Conservation (phyloP, 129 eudicot genomes). For the Heracleum sosnowskyi region DNA sequence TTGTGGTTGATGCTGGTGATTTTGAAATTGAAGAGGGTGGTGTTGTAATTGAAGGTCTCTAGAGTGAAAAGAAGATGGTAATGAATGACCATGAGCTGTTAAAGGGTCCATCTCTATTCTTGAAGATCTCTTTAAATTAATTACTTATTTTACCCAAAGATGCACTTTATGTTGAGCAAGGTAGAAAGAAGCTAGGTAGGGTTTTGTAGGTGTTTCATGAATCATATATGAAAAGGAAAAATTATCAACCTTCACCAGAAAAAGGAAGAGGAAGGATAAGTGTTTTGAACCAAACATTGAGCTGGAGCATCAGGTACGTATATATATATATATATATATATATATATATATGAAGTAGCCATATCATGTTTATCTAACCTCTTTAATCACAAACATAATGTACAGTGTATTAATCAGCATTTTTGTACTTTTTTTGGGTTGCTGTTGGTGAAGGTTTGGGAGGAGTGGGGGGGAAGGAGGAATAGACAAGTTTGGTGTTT, state of each 20-base stretch:
- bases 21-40: slow-evolving; percentile 21
- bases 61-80: slow-evolving; percentile 78
- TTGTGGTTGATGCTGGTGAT: slow-evolving; percentile 41
- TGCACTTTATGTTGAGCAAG: neutral
- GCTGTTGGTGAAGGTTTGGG: slow-evolving; percentile 40
- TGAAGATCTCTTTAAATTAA: neutral
- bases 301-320: slow-evolving; percentile 10
- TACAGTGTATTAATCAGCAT: neutral
- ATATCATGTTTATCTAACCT: slow-evolving; percentile 14
- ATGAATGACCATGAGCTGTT: slow-evolving; percentile 60
- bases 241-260: slow-evolving; percentile 3
- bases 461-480: no score
- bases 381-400: neutral
- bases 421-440: slow-evolving; percentile 8
- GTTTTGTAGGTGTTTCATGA: slow-evolving; percentile 5
- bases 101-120: slow-evolving; percentile 17
- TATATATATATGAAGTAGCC: slow-evolving; percentile 8
- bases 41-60: slow-evolving; percentile 66
- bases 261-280: neutral
- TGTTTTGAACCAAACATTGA: slow-evolving; percentile 15
- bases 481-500: no score
- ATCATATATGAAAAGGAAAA: neutral
- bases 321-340: no score
- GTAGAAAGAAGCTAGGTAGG: neutral
- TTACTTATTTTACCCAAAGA: neutral